Base-by-base conservation (phyloP, 495 filamentous ascomycete species). In the Mytilinidion resinicola region DNA sequence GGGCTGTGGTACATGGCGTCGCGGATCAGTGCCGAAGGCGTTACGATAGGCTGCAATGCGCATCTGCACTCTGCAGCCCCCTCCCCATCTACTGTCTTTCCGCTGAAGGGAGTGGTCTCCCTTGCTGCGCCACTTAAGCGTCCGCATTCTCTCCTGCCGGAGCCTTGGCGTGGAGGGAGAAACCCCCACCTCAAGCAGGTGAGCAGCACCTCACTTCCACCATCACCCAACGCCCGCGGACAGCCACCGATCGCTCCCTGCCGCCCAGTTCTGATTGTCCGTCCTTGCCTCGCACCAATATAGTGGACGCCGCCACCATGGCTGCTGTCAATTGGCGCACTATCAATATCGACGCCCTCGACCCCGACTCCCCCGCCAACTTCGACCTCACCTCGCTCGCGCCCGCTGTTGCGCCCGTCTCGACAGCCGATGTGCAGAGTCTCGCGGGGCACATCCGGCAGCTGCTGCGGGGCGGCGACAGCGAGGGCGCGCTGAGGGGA, bases 281-380 rank as follows among this genome's bases (percentile, higher is more conserved):
- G 6, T 21, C 53, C 10, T 43, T 19, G 25, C 48, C 12, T 51
- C 33, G 51, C 51, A 55, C 58, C 53, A 61, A 65, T 56, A 57
- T 37, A 56, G 47, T 41, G 42, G 41, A 57, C 7, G 15, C 14
- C 53, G 54, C 64, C 64, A 75, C 56, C 50, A 86, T 85, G 82
- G 73, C 83, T 43, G 73, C 75, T 67, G 63, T 77, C 67, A 86
- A 87, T 78, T 96, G 89, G 84, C 88, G 91, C 70, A 95, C 89
- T 66, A 92, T 96, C 79, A 89, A 96, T 77, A 85, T 96, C 75
- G 91, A 96, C 73, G 80, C 83, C 62, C 82, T 92, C 54, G 85
- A 91, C 73, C 87, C 90, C n/a, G 91, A 96, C 73, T 87, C 87
- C 56, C 77, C 86, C 46, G 75, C 82, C 69, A 96, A 95, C 80